Evolutionary conservation across 805 yeast species (phyloP).

Genomic region (Tetrapisispora iriomotensis): DNA sequence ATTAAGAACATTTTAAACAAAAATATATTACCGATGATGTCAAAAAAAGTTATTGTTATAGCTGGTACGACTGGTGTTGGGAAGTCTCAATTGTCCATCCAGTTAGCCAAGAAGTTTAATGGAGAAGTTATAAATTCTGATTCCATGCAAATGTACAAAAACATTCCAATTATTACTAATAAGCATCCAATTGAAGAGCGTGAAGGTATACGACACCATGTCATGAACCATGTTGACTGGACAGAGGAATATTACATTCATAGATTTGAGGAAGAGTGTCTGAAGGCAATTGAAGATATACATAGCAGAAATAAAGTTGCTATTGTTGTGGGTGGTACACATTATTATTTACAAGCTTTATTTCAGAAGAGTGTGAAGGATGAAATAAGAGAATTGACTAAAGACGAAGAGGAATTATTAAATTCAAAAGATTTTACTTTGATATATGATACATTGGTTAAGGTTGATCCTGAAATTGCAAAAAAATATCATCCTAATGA

Average conservation of each 20-base stretch:
- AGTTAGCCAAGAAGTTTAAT: constrained; percentile 60
- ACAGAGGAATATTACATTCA: constrained; percentile 72
- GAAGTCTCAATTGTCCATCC: constrained; percentile 61
- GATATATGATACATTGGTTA: constrained; percentile 35
- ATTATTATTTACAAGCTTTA: constrained; percentile 76
- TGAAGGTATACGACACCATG: constrained; percentile 69
- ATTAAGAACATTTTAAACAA: neutral
- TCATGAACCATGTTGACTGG: constrained; percentile 80
- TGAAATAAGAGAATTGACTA: constrained; percentile 12
- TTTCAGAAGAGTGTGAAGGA: constrained; percentile 45
- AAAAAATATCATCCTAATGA: constrained; percentile 89
- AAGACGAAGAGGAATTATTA: constrained; percentile 35
- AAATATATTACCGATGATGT: neutral
- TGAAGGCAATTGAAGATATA: constrained; percentile 49
- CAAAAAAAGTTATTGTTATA: constrained; percentile 44
- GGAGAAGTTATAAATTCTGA: constrained; percentile 95
- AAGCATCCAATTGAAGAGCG: constrained; percentile 82
- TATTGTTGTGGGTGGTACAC: constrained; percentile 91
- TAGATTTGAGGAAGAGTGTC: constrained; percentile 66
- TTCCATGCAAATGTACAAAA: constrained; percentile 88
- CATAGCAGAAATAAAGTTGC: constrained; percentile 65
- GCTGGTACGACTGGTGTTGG: constrained; percentile 98
- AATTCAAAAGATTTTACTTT: constrained; percentile 35
- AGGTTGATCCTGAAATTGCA: constrained; percentile 62
- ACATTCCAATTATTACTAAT: constrained; percentile 70